Percentiles rank a stretch among this genome's conserved stretches.
phyloP scores from a whole-genome alignment of 208 protist genomes.

The Trypanosoma theileri region DNA sequence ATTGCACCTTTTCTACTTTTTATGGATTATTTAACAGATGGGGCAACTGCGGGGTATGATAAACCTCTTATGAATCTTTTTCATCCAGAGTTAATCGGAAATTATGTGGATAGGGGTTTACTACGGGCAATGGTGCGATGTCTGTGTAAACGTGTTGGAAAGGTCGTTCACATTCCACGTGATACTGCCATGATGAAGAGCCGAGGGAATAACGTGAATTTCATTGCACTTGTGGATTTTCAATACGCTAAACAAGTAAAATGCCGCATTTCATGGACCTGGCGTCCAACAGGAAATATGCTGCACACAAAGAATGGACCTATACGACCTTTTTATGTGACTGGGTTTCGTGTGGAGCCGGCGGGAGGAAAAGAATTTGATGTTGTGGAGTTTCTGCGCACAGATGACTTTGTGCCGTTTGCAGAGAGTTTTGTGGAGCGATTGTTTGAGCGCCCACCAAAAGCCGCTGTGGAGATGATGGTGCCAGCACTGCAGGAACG shows the following conservation, averaged over 20 bases:
- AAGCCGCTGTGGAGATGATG: slow-evolving; percentile 67
- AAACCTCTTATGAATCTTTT: slow-evolving; percentile 70
- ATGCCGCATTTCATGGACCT: slow-evolving; percentile 69
- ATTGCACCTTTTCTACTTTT: slow-evolving; percentile 72
- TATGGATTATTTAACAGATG: slow-evolving; percentile 62
- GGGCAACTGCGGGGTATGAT: slow-evolving; percentile 70
- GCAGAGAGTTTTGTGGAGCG: slow-evolving; percentile 65
- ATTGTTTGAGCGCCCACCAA: slow-evolving; percentile 52
- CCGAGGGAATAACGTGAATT: slow-evolving; percentile 52
- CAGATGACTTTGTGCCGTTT: slow-evolving; percentile 75
- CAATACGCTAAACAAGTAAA: slow-evolving; percentile 51
- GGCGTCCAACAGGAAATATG: slow-evolving; percentile 21
- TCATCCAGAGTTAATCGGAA: slow-evolving; percentile 62
- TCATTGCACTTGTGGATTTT: slow-evolving; percentile 84
- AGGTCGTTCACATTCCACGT: slow-evolving; percentile 45
- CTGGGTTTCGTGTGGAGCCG: slow-evolving; percentile 62
- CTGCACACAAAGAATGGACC: neutral
- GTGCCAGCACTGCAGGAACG: slow-evolving; percentile 45
- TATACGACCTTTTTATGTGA: slow-evolving; percentile 62
- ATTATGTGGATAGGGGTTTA: slow-evolving; percentile 56
- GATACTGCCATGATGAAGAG: slow-evolving; percentile 52
- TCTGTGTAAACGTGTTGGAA: slow-evolving; percentile 52
- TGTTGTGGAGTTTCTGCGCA: slow-evolving; percentile 57
- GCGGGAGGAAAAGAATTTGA: slow-evolving; percentile 41
- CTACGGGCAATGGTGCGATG: slow-evolving; percentile 82